Base-by-base conservation (phyloP, 2,329 filamentous ascomycete species). In the Sporothrix inflata region DNA sequence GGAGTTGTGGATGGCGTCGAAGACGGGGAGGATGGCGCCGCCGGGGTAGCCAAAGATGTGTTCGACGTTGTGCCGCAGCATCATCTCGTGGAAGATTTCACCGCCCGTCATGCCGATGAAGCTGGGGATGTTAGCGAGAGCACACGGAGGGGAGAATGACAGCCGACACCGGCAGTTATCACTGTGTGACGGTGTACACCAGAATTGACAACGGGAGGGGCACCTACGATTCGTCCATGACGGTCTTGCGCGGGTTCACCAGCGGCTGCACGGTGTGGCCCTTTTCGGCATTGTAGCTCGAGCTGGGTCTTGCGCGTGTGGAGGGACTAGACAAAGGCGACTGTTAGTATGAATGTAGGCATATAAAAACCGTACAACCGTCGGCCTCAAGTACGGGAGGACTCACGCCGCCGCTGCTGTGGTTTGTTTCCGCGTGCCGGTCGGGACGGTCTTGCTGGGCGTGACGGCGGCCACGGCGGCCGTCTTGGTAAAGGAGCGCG, bases 11-110 rank as follows among this genome's bases (percentile, higher is more conserved):
- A 99, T 98, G 79, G 96, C 96, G 82, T 99, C 96, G 85, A 98
- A 98, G 57, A 98, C 95, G 78, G 96, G 96, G 47, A 98, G 90
- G 83, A 98, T 98, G 76, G 96, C 94, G 80, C 96, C 95, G 78
- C 95, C 95, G 76, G 95, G 93, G 84, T 98, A 98, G 74, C 92
- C 92, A 79, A 94, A 98, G 79, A 98, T 89, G 82, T 98, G 94
- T 85, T 98, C 96, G 72, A 99, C 95, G 77, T 87, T 89, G 78
- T 95, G 92, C 79, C 95, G 88, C 74, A 97, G 87, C 94, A 99
- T 98, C 95, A 98, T 98, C 84, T 98, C 95, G 82, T 98, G 94
- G 83, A 98, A 97, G 78, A 98, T 98, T 83, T 98, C 91, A 80
- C 96, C 96, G 80, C 96, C 95, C 67, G 90, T 97, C 87, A 94